Percentiles rank a stretch among this genome's conserved stretches.
Evolutionary conservation across 345 rosid genomes (phyloP).

Genomic region (Pistacia integerrima): DNA sequence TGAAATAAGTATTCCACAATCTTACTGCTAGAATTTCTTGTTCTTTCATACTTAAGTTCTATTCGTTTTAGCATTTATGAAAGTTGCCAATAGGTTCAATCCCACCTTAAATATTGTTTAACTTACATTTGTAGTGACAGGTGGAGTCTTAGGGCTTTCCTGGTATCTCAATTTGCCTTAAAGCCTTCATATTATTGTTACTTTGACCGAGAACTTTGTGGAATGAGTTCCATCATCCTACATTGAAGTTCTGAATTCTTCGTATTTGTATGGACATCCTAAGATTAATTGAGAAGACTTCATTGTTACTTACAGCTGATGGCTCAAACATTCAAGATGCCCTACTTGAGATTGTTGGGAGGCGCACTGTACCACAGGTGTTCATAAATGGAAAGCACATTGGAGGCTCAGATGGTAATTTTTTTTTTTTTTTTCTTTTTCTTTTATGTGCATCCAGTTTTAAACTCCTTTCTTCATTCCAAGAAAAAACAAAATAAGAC

Average conservation of each 20-base stretch:
- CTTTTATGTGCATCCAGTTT: neutral
- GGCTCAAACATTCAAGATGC: conserved; percentile 75
- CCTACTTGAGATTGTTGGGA: conserved; percentile 55
- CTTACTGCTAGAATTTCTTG: neutral
- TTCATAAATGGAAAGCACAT: conserved; percentile 82
- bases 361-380: conserved; percentile 92
- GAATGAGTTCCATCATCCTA: neutral
- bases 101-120: neutral
- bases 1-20: neutral
- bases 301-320: conserved; percentile 54
- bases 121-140: neutral
- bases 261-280: neutral
- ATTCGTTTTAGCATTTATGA: neutral
- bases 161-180: neutral
- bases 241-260: neutral
- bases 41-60: neutral
- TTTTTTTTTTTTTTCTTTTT: conserved; percentile 2
- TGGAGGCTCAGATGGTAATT: conserved; percentile 92
- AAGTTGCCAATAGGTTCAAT: neutral
- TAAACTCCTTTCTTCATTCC: neutral
- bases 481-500: neutral
- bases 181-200: neutral
- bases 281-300: neutral
- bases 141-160: neutral
- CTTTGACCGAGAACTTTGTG: neutral